Conservation (phyloP, 495 filamentous ascomycete species). For the Neurospora sp. region DNA sequence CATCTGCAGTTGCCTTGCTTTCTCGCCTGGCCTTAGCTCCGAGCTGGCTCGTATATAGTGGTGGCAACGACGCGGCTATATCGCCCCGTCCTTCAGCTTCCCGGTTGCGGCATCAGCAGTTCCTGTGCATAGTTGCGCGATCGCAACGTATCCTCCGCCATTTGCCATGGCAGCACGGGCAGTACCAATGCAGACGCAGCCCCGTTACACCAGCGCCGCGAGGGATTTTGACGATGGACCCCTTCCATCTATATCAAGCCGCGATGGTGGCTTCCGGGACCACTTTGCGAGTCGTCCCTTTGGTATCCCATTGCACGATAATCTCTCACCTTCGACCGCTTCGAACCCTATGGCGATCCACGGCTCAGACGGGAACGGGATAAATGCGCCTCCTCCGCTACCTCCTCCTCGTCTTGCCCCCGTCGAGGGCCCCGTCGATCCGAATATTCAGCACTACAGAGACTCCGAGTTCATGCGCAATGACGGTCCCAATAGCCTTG, state of each 20-base stretch:
- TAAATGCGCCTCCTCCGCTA: constrained; percentile 39
- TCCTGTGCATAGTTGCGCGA: not conserved
- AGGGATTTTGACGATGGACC: constrained; percentile 11
- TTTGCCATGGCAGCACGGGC: not conserved
- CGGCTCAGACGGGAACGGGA: constrained; percentile 4
- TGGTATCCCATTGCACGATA: constrained; percentile 12
- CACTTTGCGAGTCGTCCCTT: constrained; percentile 10
- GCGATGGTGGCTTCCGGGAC: constrained; percentile 7
- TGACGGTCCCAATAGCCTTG: constrained; percentile 9
- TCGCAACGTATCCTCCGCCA: not conserved
- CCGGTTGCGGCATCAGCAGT: not conserved
- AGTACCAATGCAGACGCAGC: not conserved
- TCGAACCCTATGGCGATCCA: constrained; percentile 29
- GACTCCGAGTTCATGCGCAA: constrained; percentile 13
- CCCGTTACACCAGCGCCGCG: not conserved
- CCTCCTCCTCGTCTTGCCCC: constrained; percentile 37
- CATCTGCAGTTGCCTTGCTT: not conserved
- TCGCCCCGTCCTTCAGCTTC: not conserved
- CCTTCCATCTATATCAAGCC: constrained; percentile 23
- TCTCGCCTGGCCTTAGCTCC: not conserved
- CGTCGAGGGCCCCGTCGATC: constrained; percentile 24
- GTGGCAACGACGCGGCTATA: not conserved
- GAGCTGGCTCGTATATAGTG: not conserved
- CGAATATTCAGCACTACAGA: constrained; percentile 16
- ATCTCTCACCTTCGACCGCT: constrained; percentile 20